Base-by-base conservation (phyloP, 192 early-diverging fungal genomes). In the Kappamyces sp. region DNA sequence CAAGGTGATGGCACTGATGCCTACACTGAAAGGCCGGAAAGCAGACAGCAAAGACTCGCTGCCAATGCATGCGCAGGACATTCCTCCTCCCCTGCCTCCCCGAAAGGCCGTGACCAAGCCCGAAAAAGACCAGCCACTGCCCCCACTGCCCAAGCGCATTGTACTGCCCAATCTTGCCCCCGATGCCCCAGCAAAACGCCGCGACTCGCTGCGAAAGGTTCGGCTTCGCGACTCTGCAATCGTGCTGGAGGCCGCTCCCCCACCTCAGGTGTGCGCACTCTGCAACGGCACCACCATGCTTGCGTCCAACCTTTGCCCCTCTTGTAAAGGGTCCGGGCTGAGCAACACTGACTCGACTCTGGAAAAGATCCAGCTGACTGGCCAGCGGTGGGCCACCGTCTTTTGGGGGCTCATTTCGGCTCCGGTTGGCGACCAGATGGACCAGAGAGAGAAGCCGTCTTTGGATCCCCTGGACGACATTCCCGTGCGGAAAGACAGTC, bases 401-500 rank as follows among this genome's bases (percentile, higher is more conserved):
- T 23, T 23, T 23, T 23, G 23, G 23, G 23, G 23, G 0, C 23
- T 23, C 23, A 23, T 23, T 23, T 23, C 23, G 23, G 23, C 23
- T 23, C 23, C 23, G 23, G 23, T 23, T 23, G 23, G 23, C 23
- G 23, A 36, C 23, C 34, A 23, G 5, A 57, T 44, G 33, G 36
- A 40, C 55, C 42, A 57, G 13, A n/a, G 12, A 23, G 44, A 46
- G 12, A 46, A 46, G 12, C 12, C 44, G 12, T 12, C 44, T 46
- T 46, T 23, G 23, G 23, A 46, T 46, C 23, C 44, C 23, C 12
- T 46, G 12, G 23, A 44, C 6, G 33, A 35, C 51, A 40, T 53
- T 53, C 4, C 51, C 8, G 51, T 40, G 38, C 38, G 38, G 51
- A 53, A 53, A 53, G 41, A 53, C 38, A 53, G 41, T 33, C 42